These are phyloP conservation scores for Azolla pinnata DNA, from an alignment of 75 land plant genomes.

Conservation along the genomic window DNA sequence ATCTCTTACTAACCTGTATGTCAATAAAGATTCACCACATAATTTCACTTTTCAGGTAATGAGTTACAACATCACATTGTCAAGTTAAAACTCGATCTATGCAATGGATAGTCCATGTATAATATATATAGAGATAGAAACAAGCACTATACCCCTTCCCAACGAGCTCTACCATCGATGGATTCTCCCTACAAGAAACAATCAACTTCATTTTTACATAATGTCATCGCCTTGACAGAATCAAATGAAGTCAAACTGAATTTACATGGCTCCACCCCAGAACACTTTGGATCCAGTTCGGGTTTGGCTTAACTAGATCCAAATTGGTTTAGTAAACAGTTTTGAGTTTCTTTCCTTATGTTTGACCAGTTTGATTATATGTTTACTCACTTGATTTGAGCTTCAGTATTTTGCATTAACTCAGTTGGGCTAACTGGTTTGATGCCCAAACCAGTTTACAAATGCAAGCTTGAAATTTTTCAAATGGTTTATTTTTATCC, in stretches of 20 bases:
- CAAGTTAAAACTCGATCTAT: too few species aligned
- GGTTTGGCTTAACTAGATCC: too few species aligned
- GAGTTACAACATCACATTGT: too few species aligned
- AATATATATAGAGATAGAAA: conserved; percentile 5
- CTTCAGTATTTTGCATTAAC: too few species aligned
- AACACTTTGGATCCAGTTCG: too few species aligned
- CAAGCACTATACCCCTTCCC: conserved; percentile 52
- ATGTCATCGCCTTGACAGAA: background rate
- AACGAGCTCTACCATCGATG: conserved; percentile 38
- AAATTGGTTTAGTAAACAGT: background rate
- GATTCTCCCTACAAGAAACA: conserved; percentile 31
- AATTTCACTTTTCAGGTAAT: background rate
- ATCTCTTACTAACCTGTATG: conserved; percentile 32
- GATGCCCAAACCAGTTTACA: background rate
- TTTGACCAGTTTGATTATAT: background rate
- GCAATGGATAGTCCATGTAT: background rate
- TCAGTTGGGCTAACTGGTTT: background rate
- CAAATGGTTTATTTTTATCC: background rate
- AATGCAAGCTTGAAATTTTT: conserved; percentile 1
- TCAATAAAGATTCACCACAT: background rate
- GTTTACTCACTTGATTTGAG: too few species aligned
- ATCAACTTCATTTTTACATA: background rate
- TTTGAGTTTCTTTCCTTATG: background rate
- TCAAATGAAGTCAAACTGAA: background rate
- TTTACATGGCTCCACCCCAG: background rate